Evolutionary conservation across 164 flowering plant species (phyloP).

Genomic region (Cinnamomum chago): DNA sequence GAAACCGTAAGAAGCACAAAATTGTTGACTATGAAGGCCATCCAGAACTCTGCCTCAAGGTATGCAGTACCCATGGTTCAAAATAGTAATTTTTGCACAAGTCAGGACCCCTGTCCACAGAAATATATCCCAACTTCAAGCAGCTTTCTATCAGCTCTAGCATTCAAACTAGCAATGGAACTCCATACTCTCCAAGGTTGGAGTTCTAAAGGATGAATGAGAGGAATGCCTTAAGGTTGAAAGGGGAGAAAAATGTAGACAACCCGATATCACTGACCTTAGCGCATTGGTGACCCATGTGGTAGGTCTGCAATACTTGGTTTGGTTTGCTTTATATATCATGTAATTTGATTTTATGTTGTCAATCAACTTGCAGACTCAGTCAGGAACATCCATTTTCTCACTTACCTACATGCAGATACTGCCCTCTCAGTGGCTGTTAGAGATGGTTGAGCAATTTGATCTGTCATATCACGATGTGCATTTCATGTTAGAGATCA

Average conservation of each 20-base stretch:
- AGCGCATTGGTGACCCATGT: conserved; percentile 37
- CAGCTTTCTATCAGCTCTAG: conserved; percentile 21
- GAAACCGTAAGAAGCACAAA: conserved; percentile 64
- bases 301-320: conserved; percentile 31
- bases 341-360: background rate
- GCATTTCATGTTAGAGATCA: conserved; percentile 47
- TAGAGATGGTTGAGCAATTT: conserved; percentile 75
- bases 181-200: conserved; percentile 18
- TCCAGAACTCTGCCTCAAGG: conserved; percentile 63
- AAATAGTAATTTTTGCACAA: conserved; percentile 12
- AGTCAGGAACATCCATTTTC: conserved; percentile 50
- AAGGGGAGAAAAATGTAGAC: conserved; percentile 44
- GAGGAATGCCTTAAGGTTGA: conserved; percentile 40
- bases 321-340: background rate
- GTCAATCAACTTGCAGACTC: conserved; percentile 35
- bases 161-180: conserved; percentile 22
- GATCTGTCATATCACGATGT: conserved; percentile 46
- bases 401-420: conserved; percentile 55
- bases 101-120: conserved; percentile 44
- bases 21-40: conserved; percentile 57
- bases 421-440: conserved; percentile 52
- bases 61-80: conserved; percentile 10
- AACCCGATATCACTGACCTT: conserved; percentile 40
- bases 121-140: conserved; percentile 38
- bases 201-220: conserved; percentile 37